phyloP scores from a whole-genome alignment of 345 rosid genomes.

The Eucalyptus pauciflora region DNA sequence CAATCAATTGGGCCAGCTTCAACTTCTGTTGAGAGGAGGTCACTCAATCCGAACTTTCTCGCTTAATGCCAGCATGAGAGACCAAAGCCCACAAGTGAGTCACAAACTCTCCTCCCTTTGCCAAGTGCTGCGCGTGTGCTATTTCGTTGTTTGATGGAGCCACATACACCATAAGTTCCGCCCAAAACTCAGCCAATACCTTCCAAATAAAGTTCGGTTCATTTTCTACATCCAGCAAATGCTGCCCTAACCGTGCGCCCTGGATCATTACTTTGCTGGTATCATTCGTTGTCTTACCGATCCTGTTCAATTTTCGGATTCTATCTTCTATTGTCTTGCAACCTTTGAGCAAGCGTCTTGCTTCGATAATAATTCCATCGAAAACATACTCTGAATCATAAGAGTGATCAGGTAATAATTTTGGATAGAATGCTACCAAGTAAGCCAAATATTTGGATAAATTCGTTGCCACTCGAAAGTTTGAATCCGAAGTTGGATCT shows the following conservation, averaged over 20 bases:
- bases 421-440: not conserved
- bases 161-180: not conserved
- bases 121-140: no score
- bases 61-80: no score
- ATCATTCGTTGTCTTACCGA: rapidly evolving
- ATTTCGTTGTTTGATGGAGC: no score
- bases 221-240: not conserved
- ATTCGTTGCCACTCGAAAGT: not conserved
- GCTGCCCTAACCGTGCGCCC: not conserved
- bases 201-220: not conserved
- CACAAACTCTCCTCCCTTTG: no score
- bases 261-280: not conserved
- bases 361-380: not conserved
- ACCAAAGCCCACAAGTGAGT: no score
- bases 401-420: not conserved
- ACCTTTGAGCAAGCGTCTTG: not conserved
- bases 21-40: no score
- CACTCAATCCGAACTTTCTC: no score
- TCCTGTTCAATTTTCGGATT: not conserved
- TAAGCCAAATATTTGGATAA: not conserved
- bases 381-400: not conserved
- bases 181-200: not conserved
- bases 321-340: not conserved
- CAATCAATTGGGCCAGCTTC: no score
- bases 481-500: no score